Base-by-base conservation (phyloP, 2,329 filamentous ascomycete genomes). In the Pyrenochaeta sp. region DNA sequence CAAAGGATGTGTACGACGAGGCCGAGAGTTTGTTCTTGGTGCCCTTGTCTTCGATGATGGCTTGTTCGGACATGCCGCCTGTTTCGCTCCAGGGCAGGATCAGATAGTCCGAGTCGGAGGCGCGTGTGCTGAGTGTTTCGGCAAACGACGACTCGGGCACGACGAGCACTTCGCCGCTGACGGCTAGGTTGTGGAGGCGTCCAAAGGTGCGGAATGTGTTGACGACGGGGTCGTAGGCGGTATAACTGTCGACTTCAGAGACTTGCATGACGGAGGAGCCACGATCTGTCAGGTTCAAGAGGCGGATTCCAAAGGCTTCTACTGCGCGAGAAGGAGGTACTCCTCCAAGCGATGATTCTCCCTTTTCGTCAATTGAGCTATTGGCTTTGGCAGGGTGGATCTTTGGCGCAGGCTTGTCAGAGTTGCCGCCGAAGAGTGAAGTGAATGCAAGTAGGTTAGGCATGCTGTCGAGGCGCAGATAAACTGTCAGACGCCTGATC, bases 251-350 rank as follows among this genome's bases (percentile, higher is more conserved):
- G 3, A 87, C 80, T 63, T 95, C 90, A 0, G 90, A 87, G 8
- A 96, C 90, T 59, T 90, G 87, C 93, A 97, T 97, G 59, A 96
- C 93, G 13, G 91, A 92, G 1, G 93, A 96, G 28, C 90, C 88
- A 80, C 93, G 90, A 60, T 96, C 92, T 0, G 90, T 95, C 9
- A 97, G 81, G 64, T 95, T 89, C 35, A 95, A 74, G 11, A 97
- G 81, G 10, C 92, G 87, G n/a, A 96, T 74, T 21, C 91, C 93
- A 60, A 96, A 90, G 0, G 91, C 87, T 61, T 88, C 81, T 1
- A 93, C 78, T 1, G 83, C 80, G 7, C 77, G 74, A 37, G 73
- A 76, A 17, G 55, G 44, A 20, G 40, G 28, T 5, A 44, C 23
- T 2, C 59, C 59, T 10, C 46, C 44, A 2, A 41, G 3, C 4